Evolutionary conservation across 139 green algal species (phyloP), one percentile per base, ranked within the genome.

Genomic region (Edaphochlamys debaryana): DNA sequence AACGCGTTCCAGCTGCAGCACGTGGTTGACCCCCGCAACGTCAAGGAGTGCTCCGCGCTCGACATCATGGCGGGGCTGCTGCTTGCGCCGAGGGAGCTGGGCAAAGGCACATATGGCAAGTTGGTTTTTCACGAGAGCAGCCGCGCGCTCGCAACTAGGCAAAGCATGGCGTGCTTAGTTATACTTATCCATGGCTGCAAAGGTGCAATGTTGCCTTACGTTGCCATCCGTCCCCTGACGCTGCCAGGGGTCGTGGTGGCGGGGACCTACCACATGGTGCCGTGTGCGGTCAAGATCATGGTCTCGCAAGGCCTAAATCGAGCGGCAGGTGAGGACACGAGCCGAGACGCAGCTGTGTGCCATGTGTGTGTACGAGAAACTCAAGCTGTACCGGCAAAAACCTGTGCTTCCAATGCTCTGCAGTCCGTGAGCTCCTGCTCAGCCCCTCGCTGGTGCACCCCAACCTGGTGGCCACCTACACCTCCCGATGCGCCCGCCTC

Each of bases 221-320:
- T n/a, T n/a, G n/a, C n/a, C n/a, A n/a, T n/a, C n/a, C n/a, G n/a
- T n/a, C n/a, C n/a, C n/a, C n/a, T n/a, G n/a, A n/a, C n/a, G n/a
- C n/a, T n/a, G n/a, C n/a, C n/a, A n/a, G n/a, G n/a, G n/a, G 27
- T 19, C 17, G 13, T 25, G 52, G 17, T 62, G 25, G 20, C 75
- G 71, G 75, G 75, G 17, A 71, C 41, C 4, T 81, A 64, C n/a
- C 60, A 45, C 2, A 60, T 60, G 19, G 15, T 70, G 30, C 41
- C 41, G 4, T 62, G 40, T 13, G 75, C 75, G 2, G 75, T 81
- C 38, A 81, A 81, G 41, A 40, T 80, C 36, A 80, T 80, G 73
- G 20, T 58, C 3, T 80, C 56, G 0, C 30, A 42, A 5, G 56
- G 11, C 30, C 56, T 81, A 4, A 34, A 62, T 19, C 58, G 75